A percentile compares a stretch with the other conserved stretches of the same genome.
These are phyloP conservation scores for Rhodotorula kratochvilovae DNA, from an alignment of 768 basidiomycete species.

Conservation along the genomic window DNA sequence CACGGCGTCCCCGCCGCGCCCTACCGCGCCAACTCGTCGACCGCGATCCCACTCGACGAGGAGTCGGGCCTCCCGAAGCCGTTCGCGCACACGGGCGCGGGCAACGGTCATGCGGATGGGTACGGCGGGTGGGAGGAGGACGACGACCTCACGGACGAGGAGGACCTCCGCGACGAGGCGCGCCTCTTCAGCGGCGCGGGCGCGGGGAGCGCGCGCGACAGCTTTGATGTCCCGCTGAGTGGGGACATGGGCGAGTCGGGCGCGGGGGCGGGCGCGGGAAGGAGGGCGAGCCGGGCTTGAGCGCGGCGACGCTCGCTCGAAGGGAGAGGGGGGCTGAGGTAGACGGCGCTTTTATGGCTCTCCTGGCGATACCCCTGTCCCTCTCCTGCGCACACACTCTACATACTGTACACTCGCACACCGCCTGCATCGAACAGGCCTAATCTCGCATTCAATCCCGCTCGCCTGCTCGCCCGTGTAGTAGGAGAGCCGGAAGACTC, in stretches of 20 bases:
- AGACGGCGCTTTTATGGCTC: neutral
- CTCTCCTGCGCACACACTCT: too few species aligned
- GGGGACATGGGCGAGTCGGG: conserved; percentile 14
- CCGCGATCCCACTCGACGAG: conserved; percentile 28
- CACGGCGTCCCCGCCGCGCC: conserved; percentile 3
- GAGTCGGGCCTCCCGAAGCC: conserved; percentile 22
- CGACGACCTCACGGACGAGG: conserved; percentile 8
- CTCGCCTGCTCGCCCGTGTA: too few species aligned
- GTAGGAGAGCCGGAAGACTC: too few species aligned
- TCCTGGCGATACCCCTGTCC: too few species aligned
- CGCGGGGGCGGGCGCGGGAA: neutral
- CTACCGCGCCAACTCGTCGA: neutral
- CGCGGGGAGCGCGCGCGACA: conserved; percentile 3
- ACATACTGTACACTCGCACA: neutral
- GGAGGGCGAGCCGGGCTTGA: neutral
- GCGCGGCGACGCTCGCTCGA: neutral
- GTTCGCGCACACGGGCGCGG: conserved; percentile 22
- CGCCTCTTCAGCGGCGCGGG: neutral
- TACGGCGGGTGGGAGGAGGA: conserved; percentile 36
- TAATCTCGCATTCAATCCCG: neutral
- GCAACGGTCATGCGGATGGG: conserved; percentile 25
- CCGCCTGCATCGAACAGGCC: neutral
- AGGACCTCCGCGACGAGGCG: conserved; percentile 2
- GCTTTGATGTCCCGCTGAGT: conserved; percentile 12
- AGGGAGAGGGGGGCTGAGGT: neutral